Base-by-base conservation (phyloP, 495 filamentous ascomycete genomes). In the Hamigera avellanea region DNA sequence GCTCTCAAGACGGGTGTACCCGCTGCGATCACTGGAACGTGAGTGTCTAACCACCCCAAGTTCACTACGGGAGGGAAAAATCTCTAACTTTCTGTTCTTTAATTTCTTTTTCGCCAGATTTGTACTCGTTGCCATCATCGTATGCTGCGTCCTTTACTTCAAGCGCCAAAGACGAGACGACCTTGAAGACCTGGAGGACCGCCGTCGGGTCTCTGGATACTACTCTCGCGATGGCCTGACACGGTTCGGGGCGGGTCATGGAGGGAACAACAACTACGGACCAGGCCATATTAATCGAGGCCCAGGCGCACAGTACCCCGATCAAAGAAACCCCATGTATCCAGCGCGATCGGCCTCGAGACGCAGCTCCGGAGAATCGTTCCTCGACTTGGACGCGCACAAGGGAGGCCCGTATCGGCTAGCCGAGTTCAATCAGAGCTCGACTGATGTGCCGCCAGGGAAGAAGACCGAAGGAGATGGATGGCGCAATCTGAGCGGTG, bases 121-220 rank as follows among this genome's bases (percentile, higher is more conserved):
- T 15, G 21, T 43, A 14, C 2, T 43, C 1, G 14, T n/a, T 0
- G 40, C 40, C 9, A 37, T 43, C 6, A 34, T 34, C n/a, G 40
- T 43, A 19, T 33, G 35, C 13, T 13, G 32, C 14, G 13, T 37
- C 29, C 40, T 43, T 8, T 38, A 38, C 29, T 27, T 17, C n/a
- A 43, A 43, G 25, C 40, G 40, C 35, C 18, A 33, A 16, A 15
- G 14, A 16, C 17, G 35, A 1, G 40, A 43, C 19, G 30, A 43
- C 9, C 28, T 27, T n/a, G 40, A 43, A 29, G 40, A 43, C 13
- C 29, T 37, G 16, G 40, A 43, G 35, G 40, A 43, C 1, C 40
- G 29, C 6, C 19, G 16, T 1, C 40, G 35, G 1, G 1, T 6
- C 14, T 37, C 35, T 0, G 40, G 40, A 7, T 43, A 32, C 35